A percentile compares a stretch with the other conserved stretches of the same genome.
These are phyloP conservation scores for Polyplosphaeria fusca DNA, from an alignment of 495 filamentous ascomycete species.

Conservation along the genomic window DNA sequence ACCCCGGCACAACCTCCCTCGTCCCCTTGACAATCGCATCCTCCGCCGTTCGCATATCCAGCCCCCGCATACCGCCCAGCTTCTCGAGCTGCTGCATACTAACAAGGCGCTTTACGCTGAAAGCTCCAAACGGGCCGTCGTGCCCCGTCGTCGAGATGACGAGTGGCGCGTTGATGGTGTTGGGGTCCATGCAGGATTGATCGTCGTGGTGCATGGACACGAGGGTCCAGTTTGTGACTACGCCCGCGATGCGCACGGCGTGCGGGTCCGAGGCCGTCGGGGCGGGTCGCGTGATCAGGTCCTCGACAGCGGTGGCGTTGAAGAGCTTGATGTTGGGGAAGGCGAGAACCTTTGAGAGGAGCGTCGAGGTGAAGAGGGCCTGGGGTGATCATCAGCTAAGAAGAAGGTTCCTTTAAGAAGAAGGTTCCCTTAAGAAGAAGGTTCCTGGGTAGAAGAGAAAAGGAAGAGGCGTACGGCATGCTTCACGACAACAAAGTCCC, in stretches of 20 bases:
- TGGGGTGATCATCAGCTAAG: background rate
- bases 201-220: conserved; percentile 88
- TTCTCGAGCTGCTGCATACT: conserved; percentile 76
- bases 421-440: background rate
- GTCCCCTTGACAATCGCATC: conserved; percentile 89
- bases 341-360: conserved; percentile 71
- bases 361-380: conserved; percentile 82
- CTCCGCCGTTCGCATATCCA: conserved; percentile 86
- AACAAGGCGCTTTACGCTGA: conserved; percentile 79
- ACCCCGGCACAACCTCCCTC: conserved; percentile 76
- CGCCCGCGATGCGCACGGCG: conserved; percentile 70
- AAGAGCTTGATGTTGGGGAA: conserved; percentile 94
- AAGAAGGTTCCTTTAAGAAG: background rate
- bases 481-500: conserved; percentile 84
- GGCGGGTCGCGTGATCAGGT: conserved; percentile 72
- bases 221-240: conserved; percentile 92
- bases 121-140: conserved; percentile 87
- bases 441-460: background rate
- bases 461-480: conserved; percentile 54
- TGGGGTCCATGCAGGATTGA: conserved; percentile 93
- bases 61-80: conserved; percentile 83
- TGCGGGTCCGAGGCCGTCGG: conserved; percentile 40
- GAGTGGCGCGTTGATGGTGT: conserved; percentile 87
- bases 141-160: conserved; percentile 86
- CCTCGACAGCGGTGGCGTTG: conserved; percentile 88